Evolutionary conservation across 768 basidiomycete species (phyloP), one percentile per base, ranked within the genome.

Genomic region (Dendrothele bispora): DNA sequence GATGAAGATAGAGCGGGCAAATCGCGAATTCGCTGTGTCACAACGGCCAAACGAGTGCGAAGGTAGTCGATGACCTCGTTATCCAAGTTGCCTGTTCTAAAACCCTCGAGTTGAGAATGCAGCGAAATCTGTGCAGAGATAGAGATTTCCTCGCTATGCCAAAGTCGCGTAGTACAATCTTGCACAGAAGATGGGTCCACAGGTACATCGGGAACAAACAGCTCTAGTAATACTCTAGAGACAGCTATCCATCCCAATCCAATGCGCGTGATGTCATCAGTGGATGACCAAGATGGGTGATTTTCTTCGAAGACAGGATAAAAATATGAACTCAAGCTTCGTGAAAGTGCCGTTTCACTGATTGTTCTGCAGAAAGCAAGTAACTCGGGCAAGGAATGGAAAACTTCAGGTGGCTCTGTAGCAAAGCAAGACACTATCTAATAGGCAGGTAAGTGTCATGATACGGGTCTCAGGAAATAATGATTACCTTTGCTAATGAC

Each of bases 121-220:
- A 90, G 68, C 5, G 56, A 43, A 7, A 84, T 60, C 62, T 90
- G 82, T 2, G 66, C 64, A 3, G 59, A 51, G 3, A 89, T 54
- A 21, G 69, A 56, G 2, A 60, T 53, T 26, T 68, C 55, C 45
- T 82, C 72, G 40, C 71, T 58, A 24, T 61, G 57, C 60, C 75
- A 72, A 24, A 83, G 79, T 25, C 69, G 62, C 2, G 59, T 57
- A 0, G 70, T 67, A 39, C 70, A 77, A 42, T 70, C 74, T 45
- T 82, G 74, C 27, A 84, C 76, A 20, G 82, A 83, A 6, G 85
- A 83, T 22, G 97, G 97, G 62, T 99, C 97, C 40, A 98, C 67
- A 2, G 95, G 92, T 2, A 80, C 69, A 61, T 91, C 79, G 0
- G 97, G 93, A 30, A 98, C 73, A 59, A 86, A 86, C 17, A 95